Percentiles rank a stretch among this genome's conserved stretches.
Conservation (phyloP, 106 monocot species). For the Apostasia ramifera region DNA sequence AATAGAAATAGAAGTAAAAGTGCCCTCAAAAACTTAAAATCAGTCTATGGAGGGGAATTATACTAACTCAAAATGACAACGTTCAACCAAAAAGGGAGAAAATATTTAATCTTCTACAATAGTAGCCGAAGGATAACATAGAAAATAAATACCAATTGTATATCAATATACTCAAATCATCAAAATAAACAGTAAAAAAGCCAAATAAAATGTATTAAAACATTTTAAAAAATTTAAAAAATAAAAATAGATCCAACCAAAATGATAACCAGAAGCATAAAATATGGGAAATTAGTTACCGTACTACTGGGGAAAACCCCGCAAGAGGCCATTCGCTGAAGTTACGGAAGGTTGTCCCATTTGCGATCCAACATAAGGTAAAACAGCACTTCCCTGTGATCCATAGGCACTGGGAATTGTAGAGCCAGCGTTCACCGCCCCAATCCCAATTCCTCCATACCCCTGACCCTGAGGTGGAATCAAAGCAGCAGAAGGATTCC, state of each 20-base stretch:
- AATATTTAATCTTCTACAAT: no score
- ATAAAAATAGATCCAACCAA: background rate
- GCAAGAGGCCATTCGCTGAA: background rate
- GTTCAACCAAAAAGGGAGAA: no score
- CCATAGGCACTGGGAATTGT: background rate
- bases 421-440: background rate
- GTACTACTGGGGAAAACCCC: constrained; percentile 1
- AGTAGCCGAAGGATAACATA: no score
- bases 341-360: constrained; percentile 4
- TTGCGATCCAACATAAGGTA: constrained; percentile 4
- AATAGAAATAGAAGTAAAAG: no score
- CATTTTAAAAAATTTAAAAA: no score
- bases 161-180: no score
- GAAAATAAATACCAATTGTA: no score
- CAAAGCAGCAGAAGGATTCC: constrained; percentile 10
- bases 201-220: no score
- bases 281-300: constrained; percentile 1
- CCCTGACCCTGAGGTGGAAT: constrained; percentile 12
- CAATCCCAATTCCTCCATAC: background rate
- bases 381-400: background rate
- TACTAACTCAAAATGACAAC: no score
- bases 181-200: no score
- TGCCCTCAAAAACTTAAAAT: no score
- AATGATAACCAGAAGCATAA: background rate
- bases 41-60: no score